phyloP scores from a whole-genome alignment of 2,329 filamentous ascomycete genomes.

The Ophiostoma sp. region DNA sequence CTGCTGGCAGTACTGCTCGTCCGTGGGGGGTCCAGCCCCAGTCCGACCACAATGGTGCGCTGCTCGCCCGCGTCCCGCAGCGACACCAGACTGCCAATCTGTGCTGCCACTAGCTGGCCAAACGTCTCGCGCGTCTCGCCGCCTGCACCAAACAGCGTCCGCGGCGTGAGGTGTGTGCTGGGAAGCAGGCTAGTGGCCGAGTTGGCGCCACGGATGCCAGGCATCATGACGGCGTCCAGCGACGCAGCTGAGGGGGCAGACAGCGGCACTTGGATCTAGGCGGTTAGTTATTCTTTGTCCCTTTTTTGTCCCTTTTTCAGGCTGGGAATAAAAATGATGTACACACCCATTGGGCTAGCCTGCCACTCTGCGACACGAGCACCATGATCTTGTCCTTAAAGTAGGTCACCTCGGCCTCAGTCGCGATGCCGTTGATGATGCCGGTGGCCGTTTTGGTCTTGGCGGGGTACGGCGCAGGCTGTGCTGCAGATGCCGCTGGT shows the following conservation, averaged over 20 bases:
- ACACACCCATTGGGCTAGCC: constrained; percentile 86
- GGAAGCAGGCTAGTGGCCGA: constrained; percentile 51
- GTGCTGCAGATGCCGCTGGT: constrained; percentile 33
- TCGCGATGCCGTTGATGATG: constrained; percentile 61
- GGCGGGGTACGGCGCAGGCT: constrained; percentile 50
- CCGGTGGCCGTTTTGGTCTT: constrained; percentile 54
- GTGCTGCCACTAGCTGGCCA: constrained; percentile 82
- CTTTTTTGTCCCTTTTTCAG: too few species aligned
- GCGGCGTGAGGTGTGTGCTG: constrained; percentile 75
- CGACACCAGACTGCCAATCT: constrained; percentile 75
- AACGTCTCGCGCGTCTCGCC: constrained; percentile 72
- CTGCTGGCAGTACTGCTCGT: constrained; percentile 37
- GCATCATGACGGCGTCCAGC: constrained; percentile 55
- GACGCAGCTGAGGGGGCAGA: constrained; percentile 59
- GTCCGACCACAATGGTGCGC: constrained; percentile 56
- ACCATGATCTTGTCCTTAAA: constrained; percentile 90
- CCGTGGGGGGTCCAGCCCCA: constrained; percentile 47
- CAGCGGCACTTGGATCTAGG: constrained; percentile 71
- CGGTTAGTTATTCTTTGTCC: background rate
- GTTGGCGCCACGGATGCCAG: constrained; percentile 35
- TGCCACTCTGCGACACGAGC: constrained; percentile 79
- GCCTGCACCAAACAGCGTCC: constrained; percentile 79
- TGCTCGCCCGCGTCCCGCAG: constrained; percentile 62
- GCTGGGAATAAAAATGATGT: background rate
- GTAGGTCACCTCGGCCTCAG: constrained; percentile 64